phyloP scores from a whole-genome alignment of 2,329 filamentous ascomycete genomes.

The Aspergillus calidoustus region DNA sequence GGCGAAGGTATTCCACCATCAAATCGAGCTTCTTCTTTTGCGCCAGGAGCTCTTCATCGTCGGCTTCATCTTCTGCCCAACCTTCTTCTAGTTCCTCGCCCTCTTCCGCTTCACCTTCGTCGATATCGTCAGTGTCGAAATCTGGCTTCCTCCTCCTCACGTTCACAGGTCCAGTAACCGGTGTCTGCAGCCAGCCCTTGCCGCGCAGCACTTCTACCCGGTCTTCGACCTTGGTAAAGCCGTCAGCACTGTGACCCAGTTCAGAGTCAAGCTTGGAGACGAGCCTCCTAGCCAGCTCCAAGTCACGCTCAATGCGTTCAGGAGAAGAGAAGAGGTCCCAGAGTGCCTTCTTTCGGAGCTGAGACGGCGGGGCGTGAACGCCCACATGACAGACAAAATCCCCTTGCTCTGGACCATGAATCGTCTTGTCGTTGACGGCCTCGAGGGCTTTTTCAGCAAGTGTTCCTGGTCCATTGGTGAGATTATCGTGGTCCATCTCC shows the following conservation, averaged over 20 bases:
- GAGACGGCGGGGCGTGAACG: constrained; percentile 84
- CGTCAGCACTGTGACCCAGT: constrained; percentile 76
- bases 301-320: constrained; percentile 88
- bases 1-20: constrained; percentile 91
- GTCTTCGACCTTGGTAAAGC: constrained; percentile 79
- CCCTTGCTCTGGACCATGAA: constrained; percentile 88
- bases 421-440: constrained; percentile 96
- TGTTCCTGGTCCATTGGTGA: constrained; percentile 37
- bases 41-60: constrained; percentile 84
- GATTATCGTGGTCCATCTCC: constrained; percentile 50
- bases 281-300: constrained; percentile 79
- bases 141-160: constrained; percentile 63
- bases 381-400: constrained; percentile 98
- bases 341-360: constrained; percentile 89
- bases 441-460: constrained; percentile 82
- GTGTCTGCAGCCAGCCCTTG: constrained; percentile 75
- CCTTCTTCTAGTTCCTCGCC: constrained; percentile 74
- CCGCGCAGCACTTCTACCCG: constrained; percentile 79
- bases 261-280: constrained; percentile 85
- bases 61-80: constrained; percentile 70
- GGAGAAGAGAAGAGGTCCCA: constrained; percentile 97
- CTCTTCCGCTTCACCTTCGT: constrained; percentile 71
- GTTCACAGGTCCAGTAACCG: constrained; percentile 46
- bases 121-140: constrained; percentile 43
- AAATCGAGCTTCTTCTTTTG: constrained; percentile 98